Evolutionary conservation across 495 filamentous ascomycete genomes (phyloP).

Genomic region (Aspergillus nanangensis): DNA sequence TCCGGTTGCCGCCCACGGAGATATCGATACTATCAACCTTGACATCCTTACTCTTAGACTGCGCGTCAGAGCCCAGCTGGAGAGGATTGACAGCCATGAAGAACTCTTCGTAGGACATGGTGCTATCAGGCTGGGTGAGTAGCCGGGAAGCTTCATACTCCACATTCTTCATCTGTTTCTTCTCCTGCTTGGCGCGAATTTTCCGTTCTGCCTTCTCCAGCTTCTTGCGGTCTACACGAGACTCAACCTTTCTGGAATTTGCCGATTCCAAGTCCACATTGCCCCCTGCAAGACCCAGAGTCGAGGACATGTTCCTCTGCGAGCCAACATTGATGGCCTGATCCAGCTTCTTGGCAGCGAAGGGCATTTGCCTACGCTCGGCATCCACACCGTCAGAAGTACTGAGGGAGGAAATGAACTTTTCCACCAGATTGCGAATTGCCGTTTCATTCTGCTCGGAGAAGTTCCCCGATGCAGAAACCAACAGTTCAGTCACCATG

Average conservation of each 20-base stretch:
- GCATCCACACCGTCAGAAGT: conserved; percentile 67
- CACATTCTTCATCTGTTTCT: conserved; percentile 96
- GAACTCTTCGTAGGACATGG: conserved; percentile 98
- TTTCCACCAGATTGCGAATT: conserved; percentile 81
- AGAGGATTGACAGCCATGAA: conserved; percentile 99
- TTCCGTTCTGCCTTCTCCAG: conserved; percentile 98
- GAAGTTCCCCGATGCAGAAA: conserved; percentile 84
- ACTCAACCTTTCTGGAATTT: conserved; percentile 88
- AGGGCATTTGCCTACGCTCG: conserved; percentile 62
- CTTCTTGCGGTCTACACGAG: conserved; percentile 97
- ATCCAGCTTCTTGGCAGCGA: conserved; percentile 80
- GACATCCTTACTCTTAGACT: conserved; percentile 95
- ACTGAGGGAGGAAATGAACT: conserved; percentile 79
- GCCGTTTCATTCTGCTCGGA: conserved; percentile 65
- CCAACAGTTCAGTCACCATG: conserved; percentile 75
- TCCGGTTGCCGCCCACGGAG: conserved; percentile 81
- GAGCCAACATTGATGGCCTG: conserved; percentile 94
- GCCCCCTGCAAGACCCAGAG: conserved; percentile 77
- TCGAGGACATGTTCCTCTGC: conserved; percentile 93
- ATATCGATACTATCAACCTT: conserved; percentile 96
- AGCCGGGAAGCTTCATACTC: conserved; percentile 94
- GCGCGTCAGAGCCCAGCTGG: conserved; percentile 70
- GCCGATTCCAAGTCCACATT: conserved; percentile 91
- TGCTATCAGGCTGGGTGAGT: conserved; percentile 72
- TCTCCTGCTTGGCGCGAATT: conserved; percentile 96